Base-by-base conservation (phyloP, 2,329 filamentous ascomycete species). In the Ustulina deusta region DNA sequence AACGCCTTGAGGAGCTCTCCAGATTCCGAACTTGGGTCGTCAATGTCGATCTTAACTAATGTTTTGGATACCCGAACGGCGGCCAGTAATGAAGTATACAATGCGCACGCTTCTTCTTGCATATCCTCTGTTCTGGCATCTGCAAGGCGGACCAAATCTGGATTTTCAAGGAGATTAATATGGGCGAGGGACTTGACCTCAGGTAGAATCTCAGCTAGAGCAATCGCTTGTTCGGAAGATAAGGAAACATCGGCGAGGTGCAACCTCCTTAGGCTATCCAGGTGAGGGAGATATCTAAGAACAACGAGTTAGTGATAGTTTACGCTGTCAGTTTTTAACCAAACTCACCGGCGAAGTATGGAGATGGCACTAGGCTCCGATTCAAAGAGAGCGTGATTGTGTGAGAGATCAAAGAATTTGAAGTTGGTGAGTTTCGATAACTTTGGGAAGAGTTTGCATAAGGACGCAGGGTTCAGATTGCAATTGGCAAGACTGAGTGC, bases 61-160 rank as follows among this genome's bases (percentile, higher is more conserved):
- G 91, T 92, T 58, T 89, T 87, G 1, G 94, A 97, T 0, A 97
- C 87, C 61, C 94, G 89, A 0, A 93, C 91, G 0, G 95, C 95
- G 5, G 94, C 92, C 82, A 97, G 91, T 22, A 98, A 85, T 1
- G 94, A 97, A 0, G 96, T 94, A 78, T 97, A 98, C 6, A 98
- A 81, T 0, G 96, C 96, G 74, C 93, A 97, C 0, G 96, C 95
- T 80, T 98, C 95, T 80, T 98, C 95, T 78, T 97, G 93, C 1
- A 85, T 86, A 64, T 90, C 90, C 74, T 96, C 93, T 6, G 93
- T 92, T 58, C 86, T 91, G 0, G 93, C 92, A 68, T 89, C 87
- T 5, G 93, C 91, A 27, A 97, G 85, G 54, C 86, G 87, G 25
- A 87, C 83, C 4, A 97, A 82, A 68, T 89, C 86, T 0, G 89